Evolutionary conservation across 495 filamentous ascomycete genomes (phyloP).

Genomic region (Astrothelium macrocarpum): DNA sequence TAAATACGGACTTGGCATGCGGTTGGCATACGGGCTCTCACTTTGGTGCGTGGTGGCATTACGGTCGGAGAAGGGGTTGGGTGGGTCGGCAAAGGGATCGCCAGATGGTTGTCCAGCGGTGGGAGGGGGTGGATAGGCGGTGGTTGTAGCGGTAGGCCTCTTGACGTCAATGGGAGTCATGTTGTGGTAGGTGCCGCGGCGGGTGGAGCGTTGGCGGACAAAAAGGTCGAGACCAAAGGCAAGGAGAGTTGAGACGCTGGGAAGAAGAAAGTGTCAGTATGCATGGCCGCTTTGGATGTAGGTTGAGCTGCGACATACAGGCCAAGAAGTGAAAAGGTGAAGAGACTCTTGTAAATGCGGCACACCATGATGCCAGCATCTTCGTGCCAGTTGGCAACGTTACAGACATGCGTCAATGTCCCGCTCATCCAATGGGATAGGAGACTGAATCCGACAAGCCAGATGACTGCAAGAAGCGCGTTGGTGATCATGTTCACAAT

Average conservation of each 20-base stretch:
- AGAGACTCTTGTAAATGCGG: conserved; percentile 56
- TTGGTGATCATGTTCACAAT: conserved; percentile 47
- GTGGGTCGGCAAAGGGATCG: conserved; percentile 16
- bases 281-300: not conserved
- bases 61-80: not conserved
- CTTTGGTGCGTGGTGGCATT: not conserved
- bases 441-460: conserved; percentile 47
- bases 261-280: not conserved
- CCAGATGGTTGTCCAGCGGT: not conserved
- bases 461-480: conserved; percentile 43
- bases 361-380: conserved; percentile 52
- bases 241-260: conserved; percentile 34
- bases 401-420: conserved; percentile 51
- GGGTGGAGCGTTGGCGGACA: conserved; percentile 36
- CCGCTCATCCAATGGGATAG: conserved; percentile 47
- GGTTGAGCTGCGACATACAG: conserved; percentile 20
- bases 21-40: conserved; percentile 1
- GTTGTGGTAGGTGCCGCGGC: conserved; percentile 40
- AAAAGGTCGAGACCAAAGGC: conserved; percentile 44
- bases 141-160: not conserved
- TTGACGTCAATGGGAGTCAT: conserved; percentile 15
- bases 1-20: not conserved
- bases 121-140: not conserved
- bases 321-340: conserved; percentile 50
- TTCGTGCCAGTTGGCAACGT: conserved; percentile 44